phyloP scores from a whole-genome alignment of 2,329 filamentous ascomycete genomes.

The Claviceps fusiformis region DNA sequence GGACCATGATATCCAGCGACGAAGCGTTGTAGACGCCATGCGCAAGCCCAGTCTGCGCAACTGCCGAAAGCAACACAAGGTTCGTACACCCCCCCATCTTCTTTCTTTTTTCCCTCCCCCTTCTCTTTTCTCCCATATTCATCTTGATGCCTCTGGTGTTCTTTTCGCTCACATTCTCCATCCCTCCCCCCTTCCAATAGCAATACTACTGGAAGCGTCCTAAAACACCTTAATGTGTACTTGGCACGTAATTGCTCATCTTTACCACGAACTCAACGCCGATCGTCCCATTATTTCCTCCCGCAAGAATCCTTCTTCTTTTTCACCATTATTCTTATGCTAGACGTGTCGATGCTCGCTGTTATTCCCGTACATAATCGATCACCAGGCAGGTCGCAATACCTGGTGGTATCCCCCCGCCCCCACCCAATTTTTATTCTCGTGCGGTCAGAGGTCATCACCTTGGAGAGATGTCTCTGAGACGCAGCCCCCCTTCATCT shows the following conservation, averaged over 20 bases:
- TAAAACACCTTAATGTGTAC: slow-evolving; percentile 34
- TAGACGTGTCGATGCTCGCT: neutral
- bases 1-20: slow-evolving; percentile 65
- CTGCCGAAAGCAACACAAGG: slow-evolving; percentile 95
- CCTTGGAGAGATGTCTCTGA: neutral
- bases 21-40: slow-evolving; percentile 73
- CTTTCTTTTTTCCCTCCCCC: neutral
- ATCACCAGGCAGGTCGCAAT: neutral
- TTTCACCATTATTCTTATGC: neutral
- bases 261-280: too few species aligned
- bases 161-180: neutral
- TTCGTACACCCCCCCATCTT: slow-evolving; percentile 25
- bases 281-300: neutral
- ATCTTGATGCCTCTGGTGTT: neutral
- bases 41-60: slow-evolving; percentile 78
- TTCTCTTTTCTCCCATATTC: neutral
- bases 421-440: neutral
- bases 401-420: neutral
- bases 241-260: neutral
- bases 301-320: neutral
- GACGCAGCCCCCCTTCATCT: neutral
- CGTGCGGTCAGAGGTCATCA: neutral
- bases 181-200: slow-evolving; percentile 24
- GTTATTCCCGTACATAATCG: slow-evolving; percentile 2
- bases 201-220: slow-evolving; percentile 61